Conservation (phyloP, 345 rosid genomes). For the Lepidium didymum region DNA sequence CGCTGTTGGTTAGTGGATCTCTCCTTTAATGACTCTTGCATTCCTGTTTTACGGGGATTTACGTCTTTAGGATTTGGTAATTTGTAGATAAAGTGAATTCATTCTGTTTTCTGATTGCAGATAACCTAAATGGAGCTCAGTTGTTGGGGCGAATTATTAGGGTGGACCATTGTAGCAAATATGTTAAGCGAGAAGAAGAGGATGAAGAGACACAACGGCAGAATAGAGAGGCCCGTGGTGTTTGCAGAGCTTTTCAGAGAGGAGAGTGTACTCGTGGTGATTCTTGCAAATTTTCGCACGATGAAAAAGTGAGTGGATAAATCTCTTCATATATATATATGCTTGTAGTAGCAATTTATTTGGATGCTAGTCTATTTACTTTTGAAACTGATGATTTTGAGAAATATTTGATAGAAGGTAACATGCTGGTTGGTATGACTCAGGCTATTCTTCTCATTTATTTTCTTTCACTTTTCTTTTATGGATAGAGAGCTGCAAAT, state of each 20-base stretch:
- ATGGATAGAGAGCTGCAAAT: slow-evolving; percentile 71
- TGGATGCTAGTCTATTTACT: not conserved
- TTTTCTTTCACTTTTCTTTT: not conserved
- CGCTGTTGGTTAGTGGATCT: slow-evolving; percentile 64
- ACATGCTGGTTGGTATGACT: not conserved
- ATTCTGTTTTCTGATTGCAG: slow-evolving; percentile 30
- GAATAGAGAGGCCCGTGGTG: slow-evolving; percentile 88
- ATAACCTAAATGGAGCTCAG: slow-evolving; percentile 80
- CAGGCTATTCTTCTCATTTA: not conserved
- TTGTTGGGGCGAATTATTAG: slow-evolving; percentile 61
- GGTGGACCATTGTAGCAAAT: slow-evolving; percentile 68
- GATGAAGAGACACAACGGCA: slow-evolving; percentile 61
- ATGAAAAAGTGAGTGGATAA: slow-evolving; percentile 55
- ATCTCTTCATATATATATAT: not conserved
- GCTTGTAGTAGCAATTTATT: not conserved
- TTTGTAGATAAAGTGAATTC: slow-evolving; percentile 23
- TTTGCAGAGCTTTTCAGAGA: slow-evolving; percentile 86
- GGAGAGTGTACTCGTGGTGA: slow-evolving; percentile 88
- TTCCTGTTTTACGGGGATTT: no score
- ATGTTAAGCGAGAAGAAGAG: slow-evolving; percentile 78
- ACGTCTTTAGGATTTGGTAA: no score
- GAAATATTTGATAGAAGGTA: not conserved
- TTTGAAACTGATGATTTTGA: not conserved
- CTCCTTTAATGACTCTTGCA: no score
- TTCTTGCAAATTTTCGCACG: slow-evolving; percentile 82